phyloP scores from a whole-genome alignment of 495 filamentous ascomycete species.

The Penicillium canescens region DNA sequence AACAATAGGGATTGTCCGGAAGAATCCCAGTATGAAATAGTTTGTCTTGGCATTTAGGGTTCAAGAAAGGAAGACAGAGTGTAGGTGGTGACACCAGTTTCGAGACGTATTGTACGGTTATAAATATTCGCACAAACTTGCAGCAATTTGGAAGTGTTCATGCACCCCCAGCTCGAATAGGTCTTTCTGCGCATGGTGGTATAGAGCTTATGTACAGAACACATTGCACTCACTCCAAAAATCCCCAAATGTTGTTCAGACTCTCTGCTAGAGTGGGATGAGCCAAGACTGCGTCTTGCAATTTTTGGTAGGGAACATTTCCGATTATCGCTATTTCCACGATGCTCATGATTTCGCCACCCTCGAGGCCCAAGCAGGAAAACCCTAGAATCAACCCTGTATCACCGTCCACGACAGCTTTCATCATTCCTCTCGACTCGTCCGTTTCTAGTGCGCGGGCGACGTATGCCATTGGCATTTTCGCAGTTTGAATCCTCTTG shows the following conservation, averaged over 20 bases:
- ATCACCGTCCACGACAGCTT: constrained; percentile 29
- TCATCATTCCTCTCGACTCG: constrained; percentile 53
- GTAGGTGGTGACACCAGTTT: too few relatives aligned
- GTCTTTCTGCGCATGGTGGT: too few relatives aligned
- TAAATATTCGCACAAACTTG: too few relatives aligned
- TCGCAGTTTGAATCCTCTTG: constrained; percentile 34
- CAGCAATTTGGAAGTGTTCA: too few relatives aligned
- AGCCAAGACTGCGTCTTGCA: constrained; percentile 47
- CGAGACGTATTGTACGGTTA: too few relatives aligned
- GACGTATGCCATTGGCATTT: constrained; percentile 52
- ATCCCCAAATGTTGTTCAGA: constrained; percentile 43
- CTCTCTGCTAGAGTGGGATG: constrained; percentile 52
- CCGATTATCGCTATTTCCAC: constrained; percentile 46
- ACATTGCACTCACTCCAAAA: neutral
- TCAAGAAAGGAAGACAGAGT: too few relatives aligned
- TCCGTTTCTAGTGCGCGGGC: constrained; percentile 53
- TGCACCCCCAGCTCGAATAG: too few relatives aligned
- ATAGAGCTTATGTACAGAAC: too few relatives aligned
- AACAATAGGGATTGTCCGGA: too few relatives aligned
- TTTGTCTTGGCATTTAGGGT: too few relatives aligned
- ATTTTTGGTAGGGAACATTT: constrained; percentile 33
- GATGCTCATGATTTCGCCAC: constrained; percentile 54
- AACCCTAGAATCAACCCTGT: constrained; percentile 32
- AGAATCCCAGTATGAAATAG: too few relatives aligned
- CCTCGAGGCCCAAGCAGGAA: constrained; percentile 48